phyloP scores from a whole-genome alignment of 1,284 basidiomycete species.

The Dichomitus squalens region DNA sequence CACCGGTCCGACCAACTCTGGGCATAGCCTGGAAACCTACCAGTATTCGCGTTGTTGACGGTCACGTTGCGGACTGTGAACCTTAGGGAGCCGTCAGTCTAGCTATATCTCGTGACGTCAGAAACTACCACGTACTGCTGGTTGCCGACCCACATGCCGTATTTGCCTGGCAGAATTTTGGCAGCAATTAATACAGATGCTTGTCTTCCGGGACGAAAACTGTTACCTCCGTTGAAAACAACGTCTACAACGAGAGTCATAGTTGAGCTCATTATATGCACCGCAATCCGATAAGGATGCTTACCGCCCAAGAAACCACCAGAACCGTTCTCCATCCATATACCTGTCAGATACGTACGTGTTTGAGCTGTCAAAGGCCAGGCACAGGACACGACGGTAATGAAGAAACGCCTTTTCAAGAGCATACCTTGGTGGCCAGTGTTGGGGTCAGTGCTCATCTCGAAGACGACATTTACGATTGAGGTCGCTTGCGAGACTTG shows the following conservation, averaged over 20 bases:
- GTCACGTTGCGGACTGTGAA: constrained; percentile 57
- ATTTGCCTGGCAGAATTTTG: constrained; percentile 26
- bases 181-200: not conserved
- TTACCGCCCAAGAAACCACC: constrained; percentile 71
- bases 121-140: constrained; percentile 52
- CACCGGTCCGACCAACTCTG: not conserved
- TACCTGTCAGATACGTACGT: constrained; percentile 35
- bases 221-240: constrained; percentile 62
- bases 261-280: not conserved
- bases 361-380: not conserved
- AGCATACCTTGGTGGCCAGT: constrained; percentile 52
- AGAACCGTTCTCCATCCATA: constrained; percentile 78
- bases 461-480: constrained; percentile 58
- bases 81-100: constrained; percentile 28
- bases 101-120: not conserved
- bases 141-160: constrained; percentile 53
- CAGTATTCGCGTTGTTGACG: constrained; percentile 54
- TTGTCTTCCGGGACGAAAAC: constrained; percentile 39
- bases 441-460: constrained; percentile 61
- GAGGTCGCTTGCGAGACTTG: constrained; percentile 81
- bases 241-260: constrained; percentile 45
- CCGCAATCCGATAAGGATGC: constrained; percentile 6
- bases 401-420: not conserved
- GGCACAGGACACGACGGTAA: too few species aligned
- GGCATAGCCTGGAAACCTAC: constrained; percentile 16